Evolutionary conservation across 108 stramenopile species (phyloP), one percentile per base, ranked within the genome.

Genomic region (Pinguiococcus pyrenoidosus): DNA sequence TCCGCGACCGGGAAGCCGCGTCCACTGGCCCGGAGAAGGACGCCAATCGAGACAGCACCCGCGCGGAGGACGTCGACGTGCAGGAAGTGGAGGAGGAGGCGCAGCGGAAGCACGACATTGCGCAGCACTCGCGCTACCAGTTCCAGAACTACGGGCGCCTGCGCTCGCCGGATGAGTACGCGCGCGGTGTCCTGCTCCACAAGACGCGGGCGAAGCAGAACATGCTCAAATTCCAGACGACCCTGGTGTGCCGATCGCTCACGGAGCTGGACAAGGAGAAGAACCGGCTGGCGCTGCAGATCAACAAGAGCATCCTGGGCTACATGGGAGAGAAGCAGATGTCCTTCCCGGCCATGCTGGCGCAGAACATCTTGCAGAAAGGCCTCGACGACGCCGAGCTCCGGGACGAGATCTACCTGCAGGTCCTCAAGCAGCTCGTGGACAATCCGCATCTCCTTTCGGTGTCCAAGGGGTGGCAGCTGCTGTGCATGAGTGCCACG

Each of bases 371-470:
- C 29, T 13, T 61, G 0, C 51, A 39, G 14, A 61, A 33, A 17
- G 59, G 51, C 16, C n/a, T 51, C n/a, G 51, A 52, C 1, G 7
- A 32, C 35, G 35, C 22, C 10, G 42, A 48, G 3, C 54, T 66
- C 0, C 59, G 59, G 1, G 66, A 68, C 30, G 66, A 68, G 33
- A 44, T 62, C 34, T 68, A 56, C 54, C 9, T 35, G 25, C 56
- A 59, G 35, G 40, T 68, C 37, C 34, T 68, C 38, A 68, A 68
- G 56, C 59, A 61, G 34, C 6, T 37, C 14, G 25, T 6, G 12
- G 20, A 47, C n/a, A 68, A 68, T 47, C 45, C 52, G 10, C 30
- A 32, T 23, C 42, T 45, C 12, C 44, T 47, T 5, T 62, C 59
- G 7, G 27, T 16, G 1, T 24, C 23, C 12, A 37, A 42, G 13